Evolutionary conservation across 139 green algal genomes (phyloP), one percentile per base, ranked within the genome.

Genomic region (Chlamydomonas sp.): DNA sequence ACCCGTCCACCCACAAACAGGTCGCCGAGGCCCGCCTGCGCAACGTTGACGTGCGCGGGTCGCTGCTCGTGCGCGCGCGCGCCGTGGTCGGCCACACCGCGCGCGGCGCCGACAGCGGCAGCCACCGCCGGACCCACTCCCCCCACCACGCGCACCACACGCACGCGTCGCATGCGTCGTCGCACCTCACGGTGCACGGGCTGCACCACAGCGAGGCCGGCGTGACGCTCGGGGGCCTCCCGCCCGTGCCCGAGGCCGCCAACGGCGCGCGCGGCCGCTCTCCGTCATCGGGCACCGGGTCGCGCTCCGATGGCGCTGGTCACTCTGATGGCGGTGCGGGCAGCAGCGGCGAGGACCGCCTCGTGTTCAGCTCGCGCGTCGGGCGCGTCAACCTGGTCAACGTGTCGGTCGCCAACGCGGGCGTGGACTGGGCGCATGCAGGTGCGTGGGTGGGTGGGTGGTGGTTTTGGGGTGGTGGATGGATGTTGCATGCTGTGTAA

Each of bases 371-470:
- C 54, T 63, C 61, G 30, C 22, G 36, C 22, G 83, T 79, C 61
- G 93, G 89, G 0, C 78, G 92, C 5, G 71, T 95, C 34, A 70
- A 84, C 26, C 50, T 98, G 75, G 73, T 78, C 47, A 88, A 91
- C 58, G 92, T 98, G 43, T 75, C 50, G 0, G 80, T 98, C 24
- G 22, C 49, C 16, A 98, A 99, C 70, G 37, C n/a, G 3, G 92
- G 94, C 35, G 79, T 98, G 20, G 84, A 97, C 65, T 97, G 87
- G 86, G 34, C 4, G 6, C 13, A 37, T 5, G 36, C 43, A 13
- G 20, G n/a, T n/a, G n/a, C n/a, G n/a, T n/a, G n/a, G n/a, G n/a
- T n/a, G n/a, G n/a, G n/a, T n/a, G n/a, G n/a, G n/a, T n/a, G n/a
- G n/a, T n/a, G n/a, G n/a, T n/a, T n/a, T n/a, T n/a, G n/a, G n/a